phyloP scores from a whole-genome alignment of 1,139 yeast species.

The Nakaseomyces delphensis region DNA sequence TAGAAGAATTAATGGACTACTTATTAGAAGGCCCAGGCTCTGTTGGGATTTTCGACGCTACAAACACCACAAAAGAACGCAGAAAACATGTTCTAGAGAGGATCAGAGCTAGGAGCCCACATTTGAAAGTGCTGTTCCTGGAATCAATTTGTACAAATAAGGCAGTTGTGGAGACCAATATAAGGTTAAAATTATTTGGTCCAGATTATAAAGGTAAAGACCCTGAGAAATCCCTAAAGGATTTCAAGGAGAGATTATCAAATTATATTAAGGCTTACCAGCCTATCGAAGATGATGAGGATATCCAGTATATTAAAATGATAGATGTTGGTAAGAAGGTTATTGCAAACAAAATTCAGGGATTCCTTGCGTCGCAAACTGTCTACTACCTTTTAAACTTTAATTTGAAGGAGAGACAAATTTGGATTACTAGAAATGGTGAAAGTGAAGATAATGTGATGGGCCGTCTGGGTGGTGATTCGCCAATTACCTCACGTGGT shows the following conservation, averaged over 20 bases:
- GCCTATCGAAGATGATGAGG: slow-evolving; percentile 73
- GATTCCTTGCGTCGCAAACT: slow-evolving; percentile 88
- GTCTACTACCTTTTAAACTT: slow-evolving; percentile 84
- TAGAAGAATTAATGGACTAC: slow-evolving; percentile 76
- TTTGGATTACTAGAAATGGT: slow-evolving; percentile 94
- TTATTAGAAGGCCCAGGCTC: slow-evolving; percentile 74
- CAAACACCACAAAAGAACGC: slow-evolving; percentile 75
- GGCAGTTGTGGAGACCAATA: slow-evolving; percentile 68
- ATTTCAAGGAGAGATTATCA: slow-evolving; percentile 70
- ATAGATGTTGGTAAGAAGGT: slow-evolving; percentile 92
- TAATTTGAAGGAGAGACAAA: slow-evolving; percentile 82
- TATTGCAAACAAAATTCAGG: slow-evolving; percentile 84
- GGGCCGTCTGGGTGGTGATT: slow-evolving; percentile 89
- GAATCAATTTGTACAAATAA: slow-evolving; percentile 85
- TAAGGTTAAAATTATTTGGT: slow-evolving; percentile 76
- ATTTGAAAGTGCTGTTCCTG: slow-evolving; percentile 69
- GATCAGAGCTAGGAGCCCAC: slow-evolving; percentile 56
- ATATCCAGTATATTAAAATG: slow-evolving; percentile 85
- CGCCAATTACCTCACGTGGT: slow-evolving; percentile 73
- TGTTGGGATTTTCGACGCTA: slow-evolving; percentile 93
- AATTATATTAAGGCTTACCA: slow-evolving; percentile 89
- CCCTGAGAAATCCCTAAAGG: slow-evolving; percentile 66
- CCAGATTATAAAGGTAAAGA: slow-evolving; percentile 90
- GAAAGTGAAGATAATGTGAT: slow-evolving; percentile 76
- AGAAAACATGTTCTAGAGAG: slow-evolving; percentile 59